Percentiles rank a stretch among this genome's conserved stretches.
phyloP scores from a whole-genome alignment of 805 yeast genomes.

The Cyberlindnera samutprakarnensis region DNA sequence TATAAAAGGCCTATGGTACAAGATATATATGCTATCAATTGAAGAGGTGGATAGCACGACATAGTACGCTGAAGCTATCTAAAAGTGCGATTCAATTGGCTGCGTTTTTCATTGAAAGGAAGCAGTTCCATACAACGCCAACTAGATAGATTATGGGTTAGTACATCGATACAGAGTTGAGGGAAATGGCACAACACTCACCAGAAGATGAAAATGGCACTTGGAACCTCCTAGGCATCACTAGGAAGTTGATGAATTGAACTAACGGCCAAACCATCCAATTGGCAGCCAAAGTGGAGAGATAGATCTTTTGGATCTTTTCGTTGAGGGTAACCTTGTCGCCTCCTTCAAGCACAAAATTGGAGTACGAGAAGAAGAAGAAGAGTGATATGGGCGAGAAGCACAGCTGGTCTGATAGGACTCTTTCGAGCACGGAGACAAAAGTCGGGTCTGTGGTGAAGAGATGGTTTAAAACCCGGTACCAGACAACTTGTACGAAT shows the following conservation, averaged over 20 bases:
- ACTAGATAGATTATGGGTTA: constrained; percentile 25
- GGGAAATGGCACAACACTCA: constrained; percentile 28
- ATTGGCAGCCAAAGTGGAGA: constrained; percentile 60
- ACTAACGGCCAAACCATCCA: constrained; percentile 79
- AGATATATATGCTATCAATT: no score
- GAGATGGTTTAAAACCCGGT: constrained; percentile 65
- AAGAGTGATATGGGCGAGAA: constrained; percentile 83
- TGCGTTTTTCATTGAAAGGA: constrained; percentile 74
- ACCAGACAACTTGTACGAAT: constrained; percentile 85
- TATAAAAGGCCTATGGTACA: no score
- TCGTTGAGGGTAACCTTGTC: constrained; percentile 51
- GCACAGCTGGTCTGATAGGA: constrained; percentile 80
- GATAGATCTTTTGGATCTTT: constrained; percentile 59
- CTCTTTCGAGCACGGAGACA: constrained; percentile 79
- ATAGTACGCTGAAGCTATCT: no score
- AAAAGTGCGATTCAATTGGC: constrained; percentile 17
- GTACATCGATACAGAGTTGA: background rate
- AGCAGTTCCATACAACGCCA: constrained; percentile 93
- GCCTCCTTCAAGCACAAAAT: constrained; percentile 72
- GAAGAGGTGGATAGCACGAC: no score
- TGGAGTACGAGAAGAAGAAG: constrained; percentile 77
- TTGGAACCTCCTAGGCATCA: constrained; percentile 67
- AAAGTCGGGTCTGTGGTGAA: constrained; percentile 79
- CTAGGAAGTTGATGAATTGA: constrained; percentile 64
- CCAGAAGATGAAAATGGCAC: constrained; percentile 83